These are phyloP conservation scores for Aspergillus ustus DNA, from an alignment of 2,329 filamentous ascomycete genomes.

Conservation along the genomic window DNA sequence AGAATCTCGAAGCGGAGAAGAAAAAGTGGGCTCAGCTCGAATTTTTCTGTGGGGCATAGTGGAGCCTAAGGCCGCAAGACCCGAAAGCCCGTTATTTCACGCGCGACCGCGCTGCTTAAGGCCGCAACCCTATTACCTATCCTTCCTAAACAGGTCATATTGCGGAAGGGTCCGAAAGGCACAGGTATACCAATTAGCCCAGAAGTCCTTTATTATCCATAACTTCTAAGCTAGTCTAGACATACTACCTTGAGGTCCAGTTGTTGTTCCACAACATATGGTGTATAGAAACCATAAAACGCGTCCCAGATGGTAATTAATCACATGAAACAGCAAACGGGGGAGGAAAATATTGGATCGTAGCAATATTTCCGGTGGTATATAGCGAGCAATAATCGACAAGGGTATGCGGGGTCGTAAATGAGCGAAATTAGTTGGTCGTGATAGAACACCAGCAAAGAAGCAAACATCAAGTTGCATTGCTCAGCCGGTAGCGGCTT, in stretches of 20 bases:
- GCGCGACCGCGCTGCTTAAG: background rate
- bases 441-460: conserved; percentile 22
- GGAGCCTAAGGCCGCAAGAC: conserved; percentile 27
- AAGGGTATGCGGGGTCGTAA: conserved; percentile 18
- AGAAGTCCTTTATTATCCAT: background rate
- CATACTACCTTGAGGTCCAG: background rate
- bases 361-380: conserved; percentile 29
- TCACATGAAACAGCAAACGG: conserved; percentile 13
- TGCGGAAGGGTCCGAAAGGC: background rate
- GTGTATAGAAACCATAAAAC: conserved; percentile 1
- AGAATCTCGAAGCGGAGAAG: conserved; percentile 18
- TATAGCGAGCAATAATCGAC: conserved; percentile 24
- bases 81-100: conserved; percentile 24
- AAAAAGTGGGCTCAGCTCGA: conserved; percentile 16
- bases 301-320: conserved; percentile 8
- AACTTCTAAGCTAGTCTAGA: background rate
- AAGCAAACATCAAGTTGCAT: conserved; percentile 31
- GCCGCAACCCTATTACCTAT: conserved; percentile 4
- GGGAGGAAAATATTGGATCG: conserved; percentile 15
- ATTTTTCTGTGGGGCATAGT: conserved; percentile 26
- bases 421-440: conserved; percentile 39
- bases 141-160: conserved; percentile 19
- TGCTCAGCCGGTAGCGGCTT: background rate
- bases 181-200: background rate
- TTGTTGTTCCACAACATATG: background rate